Evolutionary conservation across 2,329 filamentous ascomycete species (phyloP).

Genomic region (Exophiala sp.): DNA sequence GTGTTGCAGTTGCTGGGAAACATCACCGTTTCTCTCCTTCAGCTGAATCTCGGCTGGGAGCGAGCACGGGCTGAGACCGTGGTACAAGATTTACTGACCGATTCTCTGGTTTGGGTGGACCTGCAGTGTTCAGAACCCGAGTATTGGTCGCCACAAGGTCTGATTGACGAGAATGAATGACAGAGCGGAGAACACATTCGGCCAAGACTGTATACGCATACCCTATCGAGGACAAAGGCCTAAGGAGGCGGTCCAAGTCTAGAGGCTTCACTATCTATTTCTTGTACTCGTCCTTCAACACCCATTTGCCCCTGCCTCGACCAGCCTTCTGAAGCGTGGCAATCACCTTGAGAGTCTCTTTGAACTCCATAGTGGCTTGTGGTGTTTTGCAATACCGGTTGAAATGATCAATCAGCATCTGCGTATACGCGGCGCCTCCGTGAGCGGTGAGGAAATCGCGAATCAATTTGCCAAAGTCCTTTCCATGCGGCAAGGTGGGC

Average conservation of each 20-base stretch:
- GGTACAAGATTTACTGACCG: conserved; percentile 79
- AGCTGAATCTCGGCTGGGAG: conserved; percentile 80
- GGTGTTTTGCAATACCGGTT: conserved; percentile 67
- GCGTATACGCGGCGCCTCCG: conserved; percentile 71
- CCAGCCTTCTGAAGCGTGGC: conserved; percentile 60
- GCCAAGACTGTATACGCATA: too few relatives aligned
- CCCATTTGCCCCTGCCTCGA: conserved; percentile 51
- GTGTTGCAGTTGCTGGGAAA: conserved; percentile 84
- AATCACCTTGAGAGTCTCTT: conserved; percentile 68
- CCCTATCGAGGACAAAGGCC: too few relatives aligned
- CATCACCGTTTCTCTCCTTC: conserved; percentile 82
- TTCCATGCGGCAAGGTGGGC: conserved; percentile 41
- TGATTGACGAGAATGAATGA: conserved; percentile 40
- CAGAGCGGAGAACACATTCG: too few relatives aligned
- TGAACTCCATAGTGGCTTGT: conserved; percentile 70
- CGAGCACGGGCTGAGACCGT: conserved; percentile 78
- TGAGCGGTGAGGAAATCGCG: conserved; percentile 71
- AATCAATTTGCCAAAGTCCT: conserved; percentile 66
- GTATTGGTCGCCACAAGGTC: conserved; percentile 64
- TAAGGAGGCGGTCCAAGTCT: background rate
- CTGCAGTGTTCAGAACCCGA: conserved; percentile 78
- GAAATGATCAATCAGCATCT: conserved; percentile 86
- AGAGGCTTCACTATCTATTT: conserved; percentile 10
- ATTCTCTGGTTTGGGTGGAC: conserved; percentile 92
- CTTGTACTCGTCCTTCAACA: conserved; percentile 53